Base-by-base conservation (phyloP, 139 green algal genomes). In the Auxenochlorella pyrenoidosa region DNA sequence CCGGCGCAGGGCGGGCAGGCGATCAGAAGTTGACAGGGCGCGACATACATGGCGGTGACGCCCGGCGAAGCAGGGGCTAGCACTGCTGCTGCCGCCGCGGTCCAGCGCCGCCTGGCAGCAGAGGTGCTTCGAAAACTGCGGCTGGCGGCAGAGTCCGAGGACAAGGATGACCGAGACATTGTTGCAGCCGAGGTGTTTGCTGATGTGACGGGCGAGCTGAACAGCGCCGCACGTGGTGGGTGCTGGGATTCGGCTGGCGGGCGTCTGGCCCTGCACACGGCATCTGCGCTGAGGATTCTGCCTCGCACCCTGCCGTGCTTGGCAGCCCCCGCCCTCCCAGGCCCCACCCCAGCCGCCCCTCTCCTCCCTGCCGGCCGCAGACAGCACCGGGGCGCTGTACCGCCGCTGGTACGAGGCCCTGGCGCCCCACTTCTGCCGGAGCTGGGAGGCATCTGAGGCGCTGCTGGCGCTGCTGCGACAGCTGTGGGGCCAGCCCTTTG, bases 131-230 rank as follows among this genome's bases (percentile, higher is more conserved):
- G 95, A 28, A 94, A 94, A 79, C 85, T 94, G 40, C 80, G 90
- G 19, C 87, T 98, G 59, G 93, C 94, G 24, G 89, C 90, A 8
- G 90, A 94, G 34, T 94, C 95, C 26, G 92, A 91, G 54, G 91
- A 96, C 4, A 94, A 95, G 34, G 94, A 97, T 40, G 95, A 97
- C 82, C 85, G 95, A 0, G 95, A 98, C 78, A 93, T 97, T 44
- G 90, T 98, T 24, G 95, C 93, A 47, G 88, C 90, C 51, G 93
- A 96, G 85, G 91, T 98, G n/a, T 97, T 98, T 88, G 89, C 90
- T 22, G 95, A 98, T 70, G 92, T 98, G 44, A 97, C 95, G 32
- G 94, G 94, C 0, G 85, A 91, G 32, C 66, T 97, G 51, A 95
- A 97, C 81, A 84, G 78, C 30, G 60, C 82, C 8, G 92, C 94